Conservation (phyloP, 805 yeast genomes). For the Wickerhamiella lipophila region DNA sequence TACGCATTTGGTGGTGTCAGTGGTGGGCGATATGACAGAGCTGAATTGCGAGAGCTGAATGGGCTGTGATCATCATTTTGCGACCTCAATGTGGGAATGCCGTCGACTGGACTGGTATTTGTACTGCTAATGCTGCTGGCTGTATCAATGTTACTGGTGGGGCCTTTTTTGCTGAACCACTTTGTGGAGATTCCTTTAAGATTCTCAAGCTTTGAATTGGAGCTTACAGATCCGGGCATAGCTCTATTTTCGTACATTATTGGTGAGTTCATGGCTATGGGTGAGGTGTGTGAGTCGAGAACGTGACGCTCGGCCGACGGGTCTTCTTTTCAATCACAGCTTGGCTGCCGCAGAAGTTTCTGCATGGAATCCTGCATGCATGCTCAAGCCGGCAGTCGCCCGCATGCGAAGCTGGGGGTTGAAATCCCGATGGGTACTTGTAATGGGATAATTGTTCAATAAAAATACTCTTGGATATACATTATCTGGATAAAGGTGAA, state of each 20-base stretch:
- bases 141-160: background rate
- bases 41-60: background rate
- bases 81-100: background rate
- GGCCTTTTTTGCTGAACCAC: background rate
- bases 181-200: background rate
- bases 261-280: background rate
- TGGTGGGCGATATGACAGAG: background rate
- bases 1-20: background rate
- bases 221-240: background rate
- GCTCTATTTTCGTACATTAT: background rate
- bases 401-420: no score
- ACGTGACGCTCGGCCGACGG: background rate
- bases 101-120: background rate
- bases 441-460: no score
- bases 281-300: background rate
- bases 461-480: no score
- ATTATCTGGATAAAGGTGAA: no score
- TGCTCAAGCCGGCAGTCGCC: background rate
- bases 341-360: background rate
- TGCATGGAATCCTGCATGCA: constrained; percentile 2
- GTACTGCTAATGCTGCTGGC: background rate
- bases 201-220: constrained; percentile 3
- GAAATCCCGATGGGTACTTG: no score
- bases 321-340: background rate
- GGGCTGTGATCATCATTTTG: background rate